These are phyloP conservation scores for Pyrrhoderma noxium DNA, from an alignment of 1,284 basidiomycete genomes.

Conservation along the genomic window DNA sequence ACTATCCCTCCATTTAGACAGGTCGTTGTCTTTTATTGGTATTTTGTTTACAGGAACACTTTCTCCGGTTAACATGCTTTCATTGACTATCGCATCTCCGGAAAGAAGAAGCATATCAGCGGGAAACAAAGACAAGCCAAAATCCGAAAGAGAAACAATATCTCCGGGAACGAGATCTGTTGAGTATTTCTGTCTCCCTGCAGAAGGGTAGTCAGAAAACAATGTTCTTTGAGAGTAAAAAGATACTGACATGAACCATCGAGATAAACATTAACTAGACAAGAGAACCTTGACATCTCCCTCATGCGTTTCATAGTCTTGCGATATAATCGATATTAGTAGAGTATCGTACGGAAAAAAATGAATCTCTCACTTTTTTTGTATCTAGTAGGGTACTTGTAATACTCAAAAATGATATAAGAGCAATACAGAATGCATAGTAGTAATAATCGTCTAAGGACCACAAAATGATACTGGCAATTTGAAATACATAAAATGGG, in stretches of 20 bases:
- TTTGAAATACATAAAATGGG: slow-evolving; percentile 98
- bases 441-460: slow-evolving; percentile 94
- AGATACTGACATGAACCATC: slow-evolving; percentile 63
- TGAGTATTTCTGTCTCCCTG: slow-evolving; percentile 74
- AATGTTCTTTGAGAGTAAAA: slow-evolving; percentile 5
- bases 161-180: slow-evolving; percentile 88
- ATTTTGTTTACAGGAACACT: slow-evolving; percentile 90
- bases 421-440: slow-evolving; percentile 94
- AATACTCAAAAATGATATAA: slow-evolving; percentile 87
- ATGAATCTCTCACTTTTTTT: slow-evolving; percentile 53
- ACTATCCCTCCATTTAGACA: slow-evolving; percentile 62
- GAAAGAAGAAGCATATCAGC: slow-evolving; percentile 90
- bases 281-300: slow-evolving; percentile 92
- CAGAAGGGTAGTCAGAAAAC: slow-evolving; percentile 3
- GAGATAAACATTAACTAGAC: slow-evolving; percentile 67
- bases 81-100: slow-evolving; percentile 96
- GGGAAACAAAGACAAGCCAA: slow-evolving; percentile 73
- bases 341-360: background rate
- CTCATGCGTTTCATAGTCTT: slow-evolving; percentile 92
- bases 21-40: slow-evolving; percentile 67
- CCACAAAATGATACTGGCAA: slow-evolving; percentile 94
- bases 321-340: background rate
- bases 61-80: slow-evolving; percentile 97
- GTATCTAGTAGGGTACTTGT: slow-evolving; percentile 88
- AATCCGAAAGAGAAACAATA: slow-evolving; percentile 80